phyloP scores from a whole-genome alignment of 805 yeast species.

The Sungouiozyma ichnusensis region DNA sequence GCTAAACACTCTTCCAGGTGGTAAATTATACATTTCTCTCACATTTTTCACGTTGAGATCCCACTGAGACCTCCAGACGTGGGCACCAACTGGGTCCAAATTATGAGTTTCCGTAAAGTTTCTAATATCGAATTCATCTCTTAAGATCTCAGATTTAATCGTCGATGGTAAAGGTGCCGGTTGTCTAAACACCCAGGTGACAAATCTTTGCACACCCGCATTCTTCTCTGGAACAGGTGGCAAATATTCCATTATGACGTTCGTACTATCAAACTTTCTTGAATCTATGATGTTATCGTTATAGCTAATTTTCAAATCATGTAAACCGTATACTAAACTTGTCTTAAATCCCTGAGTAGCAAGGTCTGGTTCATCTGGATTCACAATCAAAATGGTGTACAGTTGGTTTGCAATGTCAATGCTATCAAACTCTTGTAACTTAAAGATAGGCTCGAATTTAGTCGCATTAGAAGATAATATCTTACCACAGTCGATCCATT shows the following conservation, averaged over 20 bases:
- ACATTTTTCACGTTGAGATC: constrained; percentile 63
- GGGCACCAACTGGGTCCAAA: constrained; percentile 80
- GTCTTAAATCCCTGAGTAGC: constrained; percentile 58
- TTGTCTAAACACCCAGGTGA: constrained; percentile 88
- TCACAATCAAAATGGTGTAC: constrained; percentile 73
- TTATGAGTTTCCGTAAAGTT: constrained; percentile 43
- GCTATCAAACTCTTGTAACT: constrained; percentile 60
- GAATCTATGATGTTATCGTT: constrained; percentile 44
- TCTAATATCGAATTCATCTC: constrained; percentile 63
- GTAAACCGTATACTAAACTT: constrained; percentile 65
- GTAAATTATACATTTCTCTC: constrained; percentile 64
- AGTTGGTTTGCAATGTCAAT: constrained; percentile 34
- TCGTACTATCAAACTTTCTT: constrained; percentile 29
- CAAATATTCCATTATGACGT: constrained; percentile 45
- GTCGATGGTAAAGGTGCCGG: neutral
- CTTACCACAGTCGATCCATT: constrained; percentile 73
- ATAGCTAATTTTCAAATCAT: constrained; percentile 50
- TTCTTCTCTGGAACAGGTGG: constrained; percentile 91
- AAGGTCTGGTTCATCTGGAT: constrained; percentile 85
- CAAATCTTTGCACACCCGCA: constrained; percentile 68
- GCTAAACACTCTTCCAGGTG: constrained; percentile 64
- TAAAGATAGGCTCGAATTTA: constrained; percentile 62
- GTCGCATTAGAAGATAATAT: constrained; percentile 65
- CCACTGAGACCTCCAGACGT: constrained; percentile 78
- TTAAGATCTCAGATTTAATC: constrained; percentile 10